Base-by-base conservation (phyloP, 2,329 filamentous ascomycete genomes). In the Lizonia empirigonia region DNA sequence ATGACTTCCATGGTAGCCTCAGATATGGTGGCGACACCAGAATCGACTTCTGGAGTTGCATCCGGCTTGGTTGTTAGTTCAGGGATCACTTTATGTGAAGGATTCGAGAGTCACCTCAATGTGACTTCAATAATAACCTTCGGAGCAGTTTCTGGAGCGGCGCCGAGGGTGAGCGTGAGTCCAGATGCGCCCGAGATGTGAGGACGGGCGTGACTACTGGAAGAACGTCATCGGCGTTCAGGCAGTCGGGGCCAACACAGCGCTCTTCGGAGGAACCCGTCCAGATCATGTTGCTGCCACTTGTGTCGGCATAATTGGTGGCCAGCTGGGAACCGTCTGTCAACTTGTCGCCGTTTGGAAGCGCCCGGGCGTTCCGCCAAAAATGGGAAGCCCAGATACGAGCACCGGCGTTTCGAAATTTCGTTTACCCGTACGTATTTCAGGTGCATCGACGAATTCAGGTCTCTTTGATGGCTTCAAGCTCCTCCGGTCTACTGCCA, bases 401-500 rank as follows among this genome's bases (percentile, higher is more conserved):
- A n/a, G n/a, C 12, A n/a, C n/a, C n/a, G n/a, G n/a, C n/a, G n/a
- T n/a, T n/a, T n/a, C n/a, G n/a, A n/a, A n/a, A n/a, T n/a, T n/a
- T n/a, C n/a, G n/a, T n/a, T n/a, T n/a, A n/a, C n/a, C n/a, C 22
- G 32, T 20, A 38, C 7, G 16, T 44, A 6, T 5, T 2, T 8
- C n/a, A n/a, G n/a, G 27, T 32, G 22, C 16, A 42, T 33, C 7
- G 10, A 20, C 6, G 9, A 4, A 18, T 16, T 54, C 50, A 50
- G 4, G 27, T 46, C 22, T 54, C 51, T 24, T 44, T 48, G 29
- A 49, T 53, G n/a, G 44, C 51, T 38, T 50, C 51, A n/a, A 50
- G 45, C 12, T 44, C 50, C 30, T 50, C 51, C 20, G 58, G 54
- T 19, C 56, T 52, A 1, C 67, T 64, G 9, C 63, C 64, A 22